A percentile compares a stretch with the other conserved stretches of the same genome.
Evolutionary conservation across 2,329 filamentous ascomycete genomes (phyloP).

Genomic region (Pseudocercospora fijiensis): DNA sequence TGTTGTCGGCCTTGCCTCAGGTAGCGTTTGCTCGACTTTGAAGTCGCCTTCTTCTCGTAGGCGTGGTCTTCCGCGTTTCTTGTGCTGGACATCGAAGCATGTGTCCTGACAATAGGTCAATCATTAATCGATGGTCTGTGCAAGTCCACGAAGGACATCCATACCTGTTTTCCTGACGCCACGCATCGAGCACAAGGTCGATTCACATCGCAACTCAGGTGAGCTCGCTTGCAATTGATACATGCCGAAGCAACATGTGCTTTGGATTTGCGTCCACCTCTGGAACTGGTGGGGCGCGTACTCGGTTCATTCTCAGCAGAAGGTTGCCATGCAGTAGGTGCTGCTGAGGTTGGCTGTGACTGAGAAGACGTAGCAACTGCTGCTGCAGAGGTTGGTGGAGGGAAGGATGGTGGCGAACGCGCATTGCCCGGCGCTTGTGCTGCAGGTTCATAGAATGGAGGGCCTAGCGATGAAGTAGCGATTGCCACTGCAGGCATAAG

Average conservation of each 20-base stretch:
- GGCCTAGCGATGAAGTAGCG: conserved; percentile 13
- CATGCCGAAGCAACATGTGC: conserved; percentile 82
- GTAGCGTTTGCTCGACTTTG: conserved; percentile 26
- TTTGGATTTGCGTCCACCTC: conserved; percentile 36
- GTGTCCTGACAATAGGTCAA: conserved; percentile 57
- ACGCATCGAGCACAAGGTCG: conserved; percentile 76
- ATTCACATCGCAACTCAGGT: conserved; percentile 67
- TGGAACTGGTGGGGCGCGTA: conserved; percentile 16
- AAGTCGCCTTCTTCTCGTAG: conserved; percentile 63
- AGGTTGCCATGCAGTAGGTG: conserved; percentile 3
- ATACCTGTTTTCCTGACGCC: conserved; percentile 68
- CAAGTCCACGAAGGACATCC: neutral
- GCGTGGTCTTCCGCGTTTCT: conserved; percentile 76
- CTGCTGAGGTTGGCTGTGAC: conserved; percentile 4
- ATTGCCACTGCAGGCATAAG: conserved; percentile 25
- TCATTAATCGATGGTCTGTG: conserved; percentile 13
- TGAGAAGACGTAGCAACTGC: conserved; percentile 29
- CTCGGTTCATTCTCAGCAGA: conserved; percentile 7
- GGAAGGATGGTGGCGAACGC: neutral
- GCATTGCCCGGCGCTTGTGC: conserved; percentile 6
- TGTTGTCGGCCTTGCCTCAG: conserved; percentile 17
- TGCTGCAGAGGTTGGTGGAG: conserved; percentile 11
- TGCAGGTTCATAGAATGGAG: conserved; percentile 17
- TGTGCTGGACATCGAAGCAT: conserved; percentile 81
- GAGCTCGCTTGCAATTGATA: conserved; percentile 80